Percentiles rank a stretch among this genome's conserved stretches.
Conservation (phyloP, 202 grass and related monocot genomes). For the Carex sylvatica region DNA sequence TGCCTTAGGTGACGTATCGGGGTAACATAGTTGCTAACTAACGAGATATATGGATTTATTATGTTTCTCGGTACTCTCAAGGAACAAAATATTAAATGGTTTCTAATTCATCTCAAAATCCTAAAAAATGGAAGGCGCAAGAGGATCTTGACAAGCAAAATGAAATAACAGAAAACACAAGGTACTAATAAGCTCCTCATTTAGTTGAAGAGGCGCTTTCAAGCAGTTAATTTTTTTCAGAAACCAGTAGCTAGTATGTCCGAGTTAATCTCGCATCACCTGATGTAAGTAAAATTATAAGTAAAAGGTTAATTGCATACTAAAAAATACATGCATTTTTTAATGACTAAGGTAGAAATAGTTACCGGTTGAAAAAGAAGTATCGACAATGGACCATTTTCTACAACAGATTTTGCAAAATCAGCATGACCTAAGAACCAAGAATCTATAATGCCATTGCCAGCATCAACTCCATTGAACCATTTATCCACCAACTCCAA, state of each 20-base stretch:
- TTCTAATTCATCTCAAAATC: background rate
- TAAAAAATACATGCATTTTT: background rate
- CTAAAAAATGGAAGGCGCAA: too few species aligned
- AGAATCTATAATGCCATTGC: constrained; percentile 61
- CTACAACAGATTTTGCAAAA: constrained; percentile 33
- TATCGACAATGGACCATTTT: constrained; percentile 50
- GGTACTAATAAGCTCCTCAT: background rate
- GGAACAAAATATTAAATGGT: background rate
- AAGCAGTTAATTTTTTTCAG: background rate
- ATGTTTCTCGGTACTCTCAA: background rate
- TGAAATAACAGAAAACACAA: background rate
- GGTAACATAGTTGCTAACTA: too few species aligned
- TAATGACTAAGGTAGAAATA: background rate
- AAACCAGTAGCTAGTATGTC: background rate
- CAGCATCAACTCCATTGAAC: constrained; percentile 59
- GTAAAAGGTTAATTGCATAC: background rate
- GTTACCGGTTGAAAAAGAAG: constrained; percentile 48
- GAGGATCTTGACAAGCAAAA: too few species aligned
- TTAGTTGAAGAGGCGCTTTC: background rate
- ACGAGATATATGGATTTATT: background rate
- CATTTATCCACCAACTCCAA: constrained; percentile 80
- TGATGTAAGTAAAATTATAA: background rate
- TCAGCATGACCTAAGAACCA: constrained; percentile 57
- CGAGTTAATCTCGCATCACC: background rate
- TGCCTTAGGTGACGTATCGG: too few species aligned